Percentiles rank a stretch among this genome's conserved stretches.
These are phyloP conservation scores for Aegilops bicornis DNA, from an alignment of 176 grass and related monocot species.

Conservation along the genomic window DNA sequence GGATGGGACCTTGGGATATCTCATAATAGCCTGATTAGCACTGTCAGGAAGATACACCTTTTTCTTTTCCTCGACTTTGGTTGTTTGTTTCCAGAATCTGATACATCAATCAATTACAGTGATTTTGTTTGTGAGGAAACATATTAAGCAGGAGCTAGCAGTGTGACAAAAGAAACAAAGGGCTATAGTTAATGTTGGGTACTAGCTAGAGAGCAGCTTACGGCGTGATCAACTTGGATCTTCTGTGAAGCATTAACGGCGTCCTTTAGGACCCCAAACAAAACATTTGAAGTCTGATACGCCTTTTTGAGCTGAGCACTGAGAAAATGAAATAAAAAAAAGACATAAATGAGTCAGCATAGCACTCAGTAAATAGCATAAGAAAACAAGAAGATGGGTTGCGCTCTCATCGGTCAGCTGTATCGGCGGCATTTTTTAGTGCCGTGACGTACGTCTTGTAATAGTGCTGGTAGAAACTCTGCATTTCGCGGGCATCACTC, in stretches of 20 bases:
- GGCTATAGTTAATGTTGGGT: too few species aligned
- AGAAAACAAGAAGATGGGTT: neutral
- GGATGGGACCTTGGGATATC: constrained; percentile 27
- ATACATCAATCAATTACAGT: too few species aligned
- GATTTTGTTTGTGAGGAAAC: neutral
- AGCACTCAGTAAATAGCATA: neutral
- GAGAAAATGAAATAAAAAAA: neutral
- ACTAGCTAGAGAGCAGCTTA: neutral
- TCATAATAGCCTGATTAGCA: too few species aligned
- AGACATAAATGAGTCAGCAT: neutral
- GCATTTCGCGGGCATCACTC: constrained; percentile 80
- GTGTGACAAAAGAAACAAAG: neutral
- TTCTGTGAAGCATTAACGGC: constrained; percentile 67
- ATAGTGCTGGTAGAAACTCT: constrained; percentile 85
- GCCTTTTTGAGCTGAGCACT: constrained; percentile 88
- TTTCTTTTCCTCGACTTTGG: constrained; percentile 85
- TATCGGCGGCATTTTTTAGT: constrained; percentile 38
- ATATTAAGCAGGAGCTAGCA: neutral
- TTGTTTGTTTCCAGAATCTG: constrained; percentile 23
- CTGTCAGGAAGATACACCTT: constrained; percentile 57
- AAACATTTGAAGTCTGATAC: constrained; percentile 79
- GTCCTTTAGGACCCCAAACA: constrained; percentile 89
- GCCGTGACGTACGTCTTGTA: constrained; percentile 37
- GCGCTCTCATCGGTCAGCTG: constrained; percentile 62
- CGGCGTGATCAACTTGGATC: constrained; percentile 72